phyloP scores from a whole-genome alignment of 345 rosid genomes.

The Linum trigynum region DNA sequence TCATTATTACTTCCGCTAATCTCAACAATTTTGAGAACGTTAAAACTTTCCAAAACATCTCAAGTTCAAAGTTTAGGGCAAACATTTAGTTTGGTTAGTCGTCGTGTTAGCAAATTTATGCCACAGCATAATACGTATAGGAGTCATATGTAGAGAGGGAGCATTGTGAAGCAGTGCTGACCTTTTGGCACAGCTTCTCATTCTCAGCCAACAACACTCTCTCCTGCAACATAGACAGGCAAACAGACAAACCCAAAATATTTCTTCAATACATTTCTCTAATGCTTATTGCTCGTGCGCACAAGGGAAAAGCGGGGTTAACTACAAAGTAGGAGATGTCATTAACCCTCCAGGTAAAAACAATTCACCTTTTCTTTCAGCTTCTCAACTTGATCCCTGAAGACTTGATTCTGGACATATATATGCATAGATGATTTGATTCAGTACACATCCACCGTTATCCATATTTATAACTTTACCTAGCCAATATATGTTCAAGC shows the following conservation, averaged over 20 bases:
- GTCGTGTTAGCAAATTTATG: not conserved
- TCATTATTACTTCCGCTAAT: too few relatives aligned
- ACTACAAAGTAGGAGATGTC: not conserved
- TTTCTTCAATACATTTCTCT: not conserved
- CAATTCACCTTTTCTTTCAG: conserved; percentile 7
- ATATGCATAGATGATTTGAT: too few relatives aligned
- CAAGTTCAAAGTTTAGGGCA: too few relatives aligned
- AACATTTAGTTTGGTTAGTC: not conserved
- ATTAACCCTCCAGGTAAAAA: not conserved
- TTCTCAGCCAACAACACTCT: conserved; percentile 50
- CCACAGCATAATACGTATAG: not conserved
- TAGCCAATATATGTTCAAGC: not conserved
- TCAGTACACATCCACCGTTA: not conserved
- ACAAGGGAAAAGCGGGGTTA: not conserved
- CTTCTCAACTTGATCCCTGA: conserved; percentile 6
- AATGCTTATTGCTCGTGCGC: not conserved
- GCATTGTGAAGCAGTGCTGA: not conserved
- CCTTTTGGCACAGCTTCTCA: conserved; percentile 41
- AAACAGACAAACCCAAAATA: too few relatives aligned
- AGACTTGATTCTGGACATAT: conserved; percentile 8
- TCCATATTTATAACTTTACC: not conserved
- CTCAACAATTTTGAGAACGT: too few relatives aligned
- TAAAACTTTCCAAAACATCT: too few relatives aligned
- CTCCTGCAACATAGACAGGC: conserved; percentile 30
- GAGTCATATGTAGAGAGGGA: not conserved